Base-by-base conservation (phyloP, 179 eudicot genomes). In the Beta lomatogona region DNA sequence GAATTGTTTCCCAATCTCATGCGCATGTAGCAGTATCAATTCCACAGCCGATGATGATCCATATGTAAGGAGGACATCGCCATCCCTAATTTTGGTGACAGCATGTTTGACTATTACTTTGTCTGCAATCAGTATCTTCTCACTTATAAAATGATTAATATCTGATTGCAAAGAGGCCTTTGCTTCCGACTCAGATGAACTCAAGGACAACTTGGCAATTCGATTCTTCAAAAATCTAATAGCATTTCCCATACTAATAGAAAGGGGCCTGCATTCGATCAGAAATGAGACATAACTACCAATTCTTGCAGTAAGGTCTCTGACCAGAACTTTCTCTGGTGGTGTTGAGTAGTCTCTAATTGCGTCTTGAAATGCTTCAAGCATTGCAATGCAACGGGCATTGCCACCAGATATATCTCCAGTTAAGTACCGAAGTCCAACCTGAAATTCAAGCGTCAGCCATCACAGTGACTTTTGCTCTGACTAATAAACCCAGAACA, bases 371-470 rank as follows among this genome's bases (percentile, higher is more conserved):
- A 97, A 94, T 86, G 97, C 97, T 89, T 91, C 90, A 86, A 97
- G 98, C 99, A 97, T 94, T 66, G 99, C 97, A 75, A 94, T 94
- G 81, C 99, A 97, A 48, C 99, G 99, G 52, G 98, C 97, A 88
- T 94, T 94, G 64, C 98, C 97, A 79, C 98, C 98, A 75, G 91
- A 94, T 71, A 94, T 88, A 79, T 94, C 94, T 64, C 99, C 99
- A 81, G 95, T 89, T 78, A 97, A 79, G 83, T 91, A 97, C 66
- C 93, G 87, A 83, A 94, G 79, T 73, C 99, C 98, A 88, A 93
- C 99, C 99, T 97, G 92, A 88, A 87, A 82, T 60, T n/a, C 80
- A 60, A 79, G 41, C 41, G 41, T 36, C 41, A 36, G 41, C 52
- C 36, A 82, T 50, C 54, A 28, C 21, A 74, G 70, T 63, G 48